Base-by-base conservation (phyloP, 2,329 filamentous ascomycete species). In the Talaromyces pinophilus region DNA sequence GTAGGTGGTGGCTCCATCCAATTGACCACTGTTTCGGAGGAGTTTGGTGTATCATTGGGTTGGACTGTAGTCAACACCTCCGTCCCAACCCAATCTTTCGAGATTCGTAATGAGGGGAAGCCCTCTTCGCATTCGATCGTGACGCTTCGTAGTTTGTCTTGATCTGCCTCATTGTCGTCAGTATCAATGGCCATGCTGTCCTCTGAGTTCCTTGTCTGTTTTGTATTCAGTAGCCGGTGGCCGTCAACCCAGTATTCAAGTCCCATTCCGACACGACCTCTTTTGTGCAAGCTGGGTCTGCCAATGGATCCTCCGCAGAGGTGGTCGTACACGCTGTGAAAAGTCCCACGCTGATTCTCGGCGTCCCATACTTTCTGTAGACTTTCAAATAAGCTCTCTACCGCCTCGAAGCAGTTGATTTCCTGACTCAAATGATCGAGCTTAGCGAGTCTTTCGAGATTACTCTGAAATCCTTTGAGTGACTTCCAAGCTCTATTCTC, bases 391-490 rank as follows among this genome's bases (percentile, higher is more conserved):
- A 82, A 73, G 17, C 77, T 78, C 62, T 80, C 79, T n/a, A 82
- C 71, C 11, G 80, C 80, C 70, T 81, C 78, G 59, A 82, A 82
- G 54, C 80, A 82, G 57, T 82, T 82, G 11, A 81, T 76, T 50
- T 81, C 77, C 60, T 79, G 74, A 64, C 80, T 81, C 61, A 82
- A 75, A 63, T 76, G 75, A 69, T 82, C 81, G 64, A 80, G 72
- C 42, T 77, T 79, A n/a, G 79, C 78, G 33, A 82, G 75, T 72
- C 80, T 80, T 59, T 77, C 76, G 40, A 82, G 64, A 67, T 82
- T 82, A 65, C 75, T 75, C 66, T 80, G 75, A 62, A 82, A 82
- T 4, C 74, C 74, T 40, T 72, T 69, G 28, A 82, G 69, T 13
- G 71, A 70, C 67, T 77, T 77, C 80, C 80, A 81, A 22, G 67